A percentile compares a stretch with the other conserved stretches of the same genome.
Conservation (phyloP, 768 basidiomycete genomes). For the Rhizopogon vesiculosus region DNA sequence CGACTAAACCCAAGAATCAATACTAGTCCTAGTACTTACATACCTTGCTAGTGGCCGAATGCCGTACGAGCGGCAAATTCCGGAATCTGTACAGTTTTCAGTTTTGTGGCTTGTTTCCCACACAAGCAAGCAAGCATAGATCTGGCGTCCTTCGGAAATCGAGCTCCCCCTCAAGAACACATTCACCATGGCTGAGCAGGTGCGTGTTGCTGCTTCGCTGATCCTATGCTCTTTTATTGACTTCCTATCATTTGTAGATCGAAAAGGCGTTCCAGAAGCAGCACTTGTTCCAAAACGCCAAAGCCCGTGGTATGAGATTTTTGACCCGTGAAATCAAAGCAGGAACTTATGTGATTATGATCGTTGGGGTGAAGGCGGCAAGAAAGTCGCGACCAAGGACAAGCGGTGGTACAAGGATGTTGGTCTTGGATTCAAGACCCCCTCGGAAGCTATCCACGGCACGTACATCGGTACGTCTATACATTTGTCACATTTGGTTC, state of each 20-base stretch:
- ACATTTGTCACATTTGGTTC: not conserved
- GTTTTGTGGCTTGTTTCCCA: slow-evolving; percentile 32
- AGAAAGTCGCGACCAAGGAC: slow-evolving; percentile 91
- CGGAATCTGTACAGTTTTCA: slow-evolving; percentile 34
- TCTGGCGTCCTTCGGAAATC: slow-evolving; percentile 1
- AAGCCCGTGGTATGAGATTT: slow-evolving; percentile 74
- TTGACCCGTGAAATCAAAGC: slow-evolving; percentile 4
- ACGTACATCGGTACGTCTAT: slow-evolving; percentile 84
- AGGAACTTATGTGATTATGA: slow-evolving; percentile 7
- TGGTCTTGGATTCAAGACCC: slow-evolving; percentile 95
- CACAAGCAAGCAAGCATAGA: slow-evolving; percentile 2
- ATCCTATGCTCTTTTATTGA: not conserved
- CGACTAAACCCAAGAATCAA: too few relatives aligned
- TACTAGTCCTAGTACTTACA: too few relatives aligned
- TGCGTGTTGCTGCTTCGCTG: slow-evolving; percentile 20
- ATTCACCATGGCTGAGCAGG: slow-evolving; percentile 58
- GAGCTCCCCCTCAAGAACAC: slow-evolving; percentile 8
- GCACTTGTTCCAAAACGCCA: slow-evolving; percentile 95
- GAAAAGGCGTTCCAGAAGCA: slow-evolving; percentile 99
- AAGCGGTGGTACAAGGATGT: slow-evolving; percentile 99
- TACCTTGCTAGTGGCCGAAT: not conserved
- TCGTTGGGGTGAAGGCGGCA: slow-evolving; percentile 46
- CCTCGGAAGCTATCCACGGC: slow-evolving; percentile 90
- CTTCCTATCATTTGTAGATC: slow-evolving; percentile 44
- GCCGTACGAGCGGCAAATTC: slow-evolving; percentile 16